Evolutionary conservation across 1,284 basidiomycete species (phyloP), one percentile per base, ranked within the genome.

Genomic region (Cryptococcus depauperatus): DNA sequence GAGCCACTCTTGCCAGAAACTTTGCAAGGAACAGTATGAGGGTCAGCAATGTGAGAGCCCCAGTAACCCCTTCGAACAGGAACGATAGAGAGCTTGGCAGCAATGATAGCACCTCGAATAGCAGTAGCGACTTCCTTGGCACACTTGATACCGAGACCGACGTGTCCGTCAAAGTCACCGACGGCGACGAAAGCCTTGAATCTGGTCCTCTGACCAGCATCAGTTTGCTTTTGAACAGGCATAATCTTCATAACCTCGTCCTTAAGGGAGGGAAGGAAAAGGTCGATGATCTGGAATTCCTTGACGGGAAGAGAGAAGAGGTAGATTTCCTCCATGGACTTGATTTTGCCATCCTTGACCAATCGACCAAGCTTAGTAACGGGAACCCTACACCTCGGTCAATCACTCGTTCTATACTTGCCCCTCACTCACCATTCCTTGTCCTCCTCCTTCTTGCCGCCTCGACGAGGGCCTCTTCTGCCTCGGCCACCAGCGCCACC

Each of bases 101-200:
- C 82, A 75, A 97, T 89, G 77, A 99, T 98, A 61, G 95, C 95
- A 59, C 93, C 93, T 63, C 95, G 91, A 74, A 98, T 97, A 62
- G 95, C 93, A 51, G 92, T 96, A 34, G 95, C 93, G 64, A 98
- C 95, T 80, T 98, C 93, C 80, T 99, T 98, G 64, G 93, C 92
- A 74, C 93, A 97, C 79, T 99, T 99, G 75, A 98, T 92, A 75
- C 93, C 95, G 68, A 99, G 83, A 71, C 93, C 95, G 66, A 99
- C 90, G 74, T 98, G 95, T 48, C 93, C 95, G 70, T 97, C 89
- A 64, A 82, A 88, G 76, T 98, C 95, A 73, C 95, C 95, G 68
- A 99, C 95, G 54, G 95, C 95, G 66, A 98, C 95, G 76, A 97
- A 98, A 29, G 95, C 93, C 80, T 99, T 98, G 83, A 99, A 99